A percentile compares a stretch with the other conserved stretches of the same genome.
phyloP scores from a whole-genome alignment of 495 filamentous ascomycete genomes.

The Chaetomium tenue region DNA sequence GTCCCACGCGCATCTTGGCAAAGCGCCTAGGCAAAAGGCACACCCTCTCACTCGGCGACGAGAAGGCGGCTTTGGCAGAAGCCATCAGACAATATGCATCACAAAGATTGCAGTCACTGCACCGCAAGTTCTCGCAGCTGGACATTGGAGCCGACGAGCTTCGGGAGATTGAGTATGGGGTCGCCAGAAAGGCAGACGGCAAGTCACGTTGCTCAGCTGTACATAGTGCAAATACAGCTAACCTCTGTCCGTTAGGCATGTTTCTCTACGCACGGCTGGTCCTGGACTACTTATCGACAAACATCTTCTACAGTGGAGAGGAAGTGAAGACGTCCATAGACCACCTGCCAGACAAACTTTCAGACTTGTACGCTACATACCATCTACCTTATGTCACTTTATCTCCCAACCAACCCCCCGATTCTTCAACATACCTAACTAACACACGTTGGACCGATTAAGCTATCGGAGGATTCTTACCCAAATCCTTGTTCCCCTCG shows the following conservation, averaged over 20 bases:
- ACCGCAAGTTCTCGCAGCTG: conserved; percentile 4
- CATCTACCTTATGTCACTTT: not conserved
- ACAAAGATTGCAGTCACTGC: not conserved
- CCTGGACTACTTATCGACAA: not conserved
- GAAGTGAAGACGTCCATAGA: not conserved
- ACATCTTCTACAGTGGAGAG: not conserved
- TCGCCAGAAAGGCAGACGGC: not conserved
- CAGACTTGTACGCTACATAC: not conserved
- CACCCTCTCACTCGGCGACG: not conserved
- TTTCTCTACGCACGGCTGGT: conserved; percentile 1
- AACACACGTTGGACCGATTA: not conserved
- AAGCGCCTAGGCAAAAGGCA: not conserved
- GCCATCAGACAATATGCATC: conserved; percentile 1
- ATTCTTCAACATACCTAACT: not conserved
- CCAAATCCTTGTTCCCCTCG: not conserved
- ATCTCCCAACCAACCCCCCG: not conserved
- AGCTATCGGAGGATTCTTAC: not conserved
- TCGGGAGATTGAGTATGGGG: not conserved
- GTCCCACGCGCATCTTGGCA: not conserved
- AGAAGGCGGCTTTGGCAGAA: conserved; percentile 2
- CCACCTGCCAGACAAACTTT: not conserved
- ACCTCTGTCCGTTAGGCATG: not conserved
- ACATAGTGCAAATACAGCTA: not conserved
- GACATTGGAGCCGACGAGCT: conserved; percentile 1
- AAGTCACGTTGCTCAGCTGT: not conserved